Evolutionary conservation across 257 asterid genomes (phyloP).

Genomic region (Coffea canephora): DNA sequence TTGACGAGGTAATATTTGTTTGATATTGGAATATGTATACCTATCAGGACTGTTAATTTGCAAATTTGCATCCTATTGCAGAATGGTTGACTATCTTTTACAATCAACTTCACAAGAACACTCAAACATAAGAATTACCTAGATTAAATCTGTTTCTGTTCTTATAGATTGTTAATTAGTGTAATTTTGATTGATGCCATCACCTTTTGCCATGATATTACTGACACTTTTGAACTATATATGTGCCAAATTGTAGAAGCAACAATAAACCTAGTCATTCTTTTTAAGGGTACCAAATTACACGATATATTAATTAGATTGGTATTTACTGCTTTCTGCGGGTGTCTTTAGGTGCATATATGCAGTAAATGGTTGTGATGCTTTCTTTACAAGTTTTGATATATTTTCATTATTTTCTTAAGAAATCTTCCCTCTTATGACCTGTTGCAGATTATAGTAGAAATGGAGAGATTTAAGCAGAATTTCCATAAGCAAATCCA

Average conservation of each 20-base stretch:
- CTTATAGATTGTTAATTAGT: not conserved
- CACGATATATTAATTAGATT: not conserved
- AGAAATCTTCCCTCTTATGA: not conserved
- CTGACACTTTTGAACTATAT: not conserved
- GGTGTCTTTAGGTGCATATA: not conserved
- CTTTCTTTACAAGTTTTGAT: not conserved
- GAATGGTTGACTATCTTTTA: not conserved
- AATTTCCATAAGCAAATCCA: conserved; percentile 53
- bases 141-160: not conserved
- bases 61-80: not conserved
- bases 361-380: not conserved
- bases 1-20: conserved; percentile 69
- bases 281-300: not conserved
- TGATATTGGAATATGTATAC: not conserved
- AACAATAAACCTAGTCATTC: not conserved
- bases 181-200: not conserved
- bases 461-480: conserved; percentile 95
- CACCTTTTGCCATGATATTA: too few relatives aligned
- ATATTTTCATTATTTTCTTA: not conserved
- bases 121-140: not conserved
- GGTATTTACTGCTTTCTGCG: not conserved
- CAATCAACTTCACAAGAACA: not conserved
- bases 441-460: conserved; percentile 77
- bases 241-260: not conserved
- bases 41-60: not conserved